Percentiles rank a stretch among this genome's conserved stretches.
Conservation (phyloP, 345 rosid genomes). For the Chamaenerion angustifolium region DNA sequence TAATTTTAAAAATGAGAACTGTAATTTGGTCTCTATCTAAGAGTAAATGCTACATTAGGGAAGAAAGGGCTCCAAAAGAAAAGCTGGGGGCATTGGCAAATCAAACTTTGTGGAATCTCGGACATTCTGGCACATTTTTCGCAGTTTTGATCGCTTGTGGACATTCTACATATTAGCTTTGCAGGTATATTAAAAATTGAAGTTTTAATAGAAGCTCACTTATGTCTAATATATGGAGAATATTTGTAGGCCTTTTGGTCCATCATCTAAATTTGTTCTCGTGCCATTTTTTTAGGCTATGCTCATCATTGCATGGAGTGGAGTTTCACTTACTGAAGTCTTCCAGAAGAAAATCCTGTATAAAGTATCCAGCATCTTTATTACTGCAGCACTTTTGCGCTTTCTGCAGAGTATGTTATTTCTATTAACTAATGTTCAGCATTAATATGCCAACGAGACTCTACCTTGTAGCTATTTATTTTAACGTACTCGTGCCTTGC, state of each 20-base stretch:
- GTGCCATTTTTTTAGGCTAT: constrained; percentile 40
- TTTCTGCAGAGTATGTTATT: constrained; percentile 58
- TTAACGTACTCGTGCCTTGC: too few relatives aligned
- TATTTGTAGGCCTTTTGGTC: too few relatives aligned
- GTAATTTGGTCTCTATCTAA: neutral
- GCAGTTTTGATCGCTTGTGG: constrained; percentile 92
- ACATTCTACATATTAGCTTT: constrained; percentile 77
- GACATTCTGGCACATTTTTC: constrained; percentile 90
- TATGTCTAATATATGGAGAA: too few relatives aligned
- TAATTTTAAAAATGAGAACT: constrained; percentile 1
- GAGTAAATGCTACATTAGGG: constrained; percentile 31
- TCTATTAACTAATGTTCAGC: neutral
- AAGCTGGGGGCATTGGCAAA: constrained; percentile 66
- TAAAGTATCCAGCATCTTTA: constrained; percentile 71
- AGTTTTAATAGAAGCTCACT: too few relatives aligned
- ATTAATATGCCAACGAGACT: neutral
- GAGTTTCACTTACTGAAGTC: constrained; percentile 39
- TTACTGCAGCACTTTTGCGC: constrained; percentile 91
- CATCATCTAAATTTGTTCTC: too few relatives aligned
- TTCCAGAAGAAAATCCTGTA: constrained; percentile 51
- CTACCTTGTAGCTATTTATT: too few relatives aligned
- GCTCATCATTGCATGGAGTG: constrained; percentile 72
- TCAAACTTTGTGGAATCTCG: constrained; percentile 86
- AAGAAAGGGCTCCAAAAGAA: constrained; percentile 30
- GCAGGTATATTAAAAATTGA: constrained; percentile 35